Evolutionary conservation across 2,329 filamentous ascomycete species (phyloP), one percentile per base, ranked within the genome.

Genomic region (Aspergillus neotritici): DNA sequence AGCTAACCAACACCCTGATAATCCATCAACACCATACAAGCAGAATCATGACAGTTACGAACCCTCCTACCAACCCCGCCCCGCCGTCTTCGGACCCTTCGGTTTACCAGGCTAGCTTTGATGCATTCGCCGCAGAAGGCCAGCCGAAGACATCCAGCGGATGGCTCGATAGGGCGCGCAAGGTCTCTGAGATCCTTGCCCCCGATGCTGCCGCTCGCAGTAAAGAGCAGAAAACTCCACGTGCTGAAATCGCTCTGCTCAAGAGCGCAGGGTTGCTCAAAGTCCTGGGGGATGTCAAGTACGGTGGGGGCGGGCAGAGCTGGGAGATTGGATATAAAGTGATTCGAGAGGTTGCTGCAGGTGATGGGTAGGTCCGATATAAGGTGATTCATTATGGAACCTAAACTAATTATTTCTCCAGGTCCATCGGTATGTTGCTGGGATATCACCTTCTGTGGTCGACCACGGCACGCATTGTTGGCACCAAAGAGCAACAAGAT

Each of bases 381-480:
- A 16, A 17, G 15, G 17, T n/a, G 5, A 34, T 13, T 14, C 13
- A 10, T 5, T 11, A 14, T 34, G 4, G 8, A 10, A 30, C 10
- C 12, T 10, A 4, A 31, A 6, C 8, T 40, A 28, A 31, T 25
- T 14, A 7, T 25, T 14, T 35, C 5, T n/a, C 11, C 7, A 74
- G 71, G 0, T 81, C 77, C 0, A 67, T 84, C 28, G 81, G 80
- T 1, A 82, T 83, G 79, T 70, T 84, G 0, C 67, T 84, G 0
- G 80, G 78, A 1, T 84, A 84, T 51, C 80, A 84, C 53, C 65
- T 84, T 4, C 67, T 83, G 6, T 84, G 80, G 80, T 79, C 75
- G 0, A 78, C 72, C 0, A 83, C 77, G 0, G 78, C 78, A 12
- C 77, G 76, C 45, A 67, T 83, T 0, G 76, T 84, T 8, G 81